phyloP scores from a whole-genome alignment of 1,139 yeast species.

The Nakaseomyces delphensis region DNA sequence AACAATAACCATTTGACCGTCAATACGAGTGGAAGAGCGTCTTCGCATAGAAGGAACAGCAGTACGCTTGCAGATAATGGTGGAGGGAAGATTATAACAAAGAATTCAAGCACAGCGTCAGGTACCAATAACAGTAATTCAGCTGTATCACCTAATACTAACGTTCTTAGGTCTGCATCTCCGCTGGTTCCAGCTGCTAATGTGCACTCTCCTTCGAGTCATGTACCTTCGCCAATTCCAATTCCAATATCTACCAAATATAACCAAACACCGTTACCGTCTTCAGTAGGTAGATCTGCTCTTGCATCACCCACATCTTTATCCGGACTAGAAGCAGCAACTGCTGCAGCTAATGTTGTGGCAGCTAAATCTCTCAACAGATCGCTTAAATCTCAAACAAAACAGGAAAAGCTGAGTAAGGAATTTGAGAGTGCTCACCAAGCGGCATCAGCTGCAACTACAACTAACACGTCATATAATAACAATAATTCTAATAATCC shows the following conservation, averaged over 20 bases:
- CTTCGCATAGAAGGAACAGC: neutral
- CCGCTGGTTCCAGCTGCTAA: neutral
- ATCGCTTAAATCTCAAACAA: neutral
- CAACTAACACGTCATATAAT: neutral
- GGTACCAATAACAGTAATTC: neutral
- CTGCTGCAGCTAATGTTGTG: slow-evolving; percentile 3
- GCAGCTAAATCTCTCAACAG: slow-evolving; percentile 1
- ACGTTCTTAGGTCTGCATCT: neutral
- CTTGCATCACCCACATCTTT: neutral
- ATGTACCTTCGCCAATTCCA: neutral
- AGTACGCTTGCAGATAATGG: neutral
- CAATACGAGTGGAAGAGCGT: neutral
- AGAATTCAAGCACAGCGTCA: neutral
- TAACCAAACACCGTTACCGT: neutral
- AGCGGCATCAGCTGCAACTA: slow-evolving; percentile 3
- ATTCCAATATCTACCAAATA: neutral
- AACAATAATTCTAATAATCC: neutral
- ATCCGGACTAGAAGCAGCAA: neutral
- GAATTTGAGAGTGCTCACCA: slow-evolving; percentile 2
- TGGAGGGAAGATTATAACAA: neutral
- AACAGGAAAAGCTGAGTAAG: slow-evolving; percentile 1
- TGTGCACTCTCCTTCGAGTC: neutral
- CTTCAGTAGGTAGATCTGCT: neutral
- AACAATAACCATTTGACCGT: neutral
- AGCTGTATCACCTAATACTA: neutral